Conservation (phyloP, 2,329 filamentous ascomycete genomes). For the Sporothrix sp. region DNA sequence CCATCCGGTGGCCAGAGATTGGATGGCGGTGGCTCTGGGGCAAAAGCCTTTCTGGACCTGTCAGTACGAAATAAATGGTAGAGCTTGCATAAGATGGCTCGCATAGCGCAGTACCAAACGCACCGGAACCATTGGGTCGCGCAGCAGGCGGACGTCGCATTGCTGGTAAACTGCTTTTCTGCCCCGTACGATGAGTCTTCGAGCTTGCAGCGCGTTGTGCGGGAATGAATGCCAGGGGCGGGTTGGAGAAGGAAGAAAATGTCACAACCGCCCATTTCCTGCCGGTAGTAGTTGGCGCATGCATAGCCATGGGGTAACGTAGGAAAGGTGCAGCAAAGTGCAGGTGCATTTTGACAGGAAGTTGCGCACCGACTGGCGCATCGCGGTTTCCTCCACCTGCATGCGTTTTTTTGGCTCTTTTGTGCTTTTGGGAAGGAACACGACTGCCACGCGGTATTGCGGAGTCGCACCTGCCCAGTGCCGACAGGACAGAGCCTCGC, state of each 20-base stretch:
- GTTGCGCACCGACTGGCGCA: neutral
- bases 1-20: slow-evolving; percentile 2
- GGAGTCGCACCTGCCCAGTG: neutral
- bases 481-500: neutral
- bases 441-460: neutral
- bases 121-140: neutral
- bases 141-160: neutral
- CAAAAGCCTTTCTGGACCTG: neutral
- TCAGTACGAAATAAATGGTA: neutral
- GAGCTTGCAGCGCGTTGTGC: neutral
- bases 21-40: neutral
- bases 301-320: slow-evolving; percentile 9
- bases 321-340: neutral
- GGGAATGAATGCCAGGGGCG: neutral
- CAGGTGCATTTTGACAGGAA: neutral
- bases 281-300: slow-evolving; percentile 4
- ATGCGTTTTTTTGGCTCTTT: neutral
- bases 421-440: neutral
- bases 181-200: neutral
- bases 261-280: too few species aligned
- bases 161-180: neutral
- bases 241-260: too few species aligned
- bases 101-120: too few species aligned
- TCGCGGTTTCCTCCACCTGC: neutral
- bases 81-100: neutral